Base-by-base conservation (phyloP, 1,284 basidiomycete species). In the Neonothopanus nambi region DNA sequence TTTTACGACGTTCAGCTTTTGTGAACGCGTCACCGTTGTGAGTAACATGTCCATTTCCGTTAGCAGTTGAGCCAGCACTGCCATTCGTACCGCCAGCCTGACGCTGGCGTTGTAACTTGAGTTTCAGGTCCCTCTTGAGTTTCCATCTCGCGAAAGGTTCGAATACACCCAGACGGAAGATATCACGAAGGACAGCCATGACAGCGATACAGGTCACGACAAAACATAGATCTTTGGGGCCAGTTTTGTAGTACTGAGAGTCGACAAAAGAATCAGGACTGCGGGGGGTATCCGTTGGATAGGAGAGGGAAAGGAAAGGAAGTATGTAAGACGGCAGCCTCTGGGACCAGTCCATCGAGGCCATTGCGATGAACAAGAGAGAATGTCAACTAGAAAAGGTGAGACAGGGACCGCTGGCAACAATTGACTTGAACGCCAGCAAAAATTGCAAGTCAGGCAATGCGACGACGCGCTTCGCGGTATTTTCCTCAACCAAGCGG, bases 141-240 rank as follows among this genome's bases (percentile, higher is more conserved):
- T 85, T 86, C 81, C 84, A 87, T 41, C 76, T 73, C 18, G 89
- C 91, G 57, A 95, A 83, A 5, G 93, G 91, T 64, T 87, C 85
- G 58, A 93, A 82, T 47, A 93, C 61, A 57, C 75, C 78, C 37
- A 93, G 70, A 65, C 95, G 84, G 47, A 83, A 69, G 41, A 81
- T 68, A 73, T 95, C 93, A 55, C 95, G 84, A 33, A 91, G 68
- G 38, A 91, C 61, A 17, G 92, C 92, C 79, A 95, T 89, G 55
- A 84, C 72, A 7, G 87, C 79, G 54, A 93, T 90, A 70, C 82
- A 86, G 15, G 85, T 78, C 49, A 93, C 69, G 54, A 92, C 77
- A 60, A 93, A 69, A 62, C 84, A 90, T 12, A 81, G 69, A 67
- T 96, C 93, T 51, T 82, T 78, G 18, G 74, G 72, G 11, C 92